phyloP scores from a whole-genome alignment of 2,329 filamentous ascomycete species.

The Colletotrichum coccodes region DNA sequence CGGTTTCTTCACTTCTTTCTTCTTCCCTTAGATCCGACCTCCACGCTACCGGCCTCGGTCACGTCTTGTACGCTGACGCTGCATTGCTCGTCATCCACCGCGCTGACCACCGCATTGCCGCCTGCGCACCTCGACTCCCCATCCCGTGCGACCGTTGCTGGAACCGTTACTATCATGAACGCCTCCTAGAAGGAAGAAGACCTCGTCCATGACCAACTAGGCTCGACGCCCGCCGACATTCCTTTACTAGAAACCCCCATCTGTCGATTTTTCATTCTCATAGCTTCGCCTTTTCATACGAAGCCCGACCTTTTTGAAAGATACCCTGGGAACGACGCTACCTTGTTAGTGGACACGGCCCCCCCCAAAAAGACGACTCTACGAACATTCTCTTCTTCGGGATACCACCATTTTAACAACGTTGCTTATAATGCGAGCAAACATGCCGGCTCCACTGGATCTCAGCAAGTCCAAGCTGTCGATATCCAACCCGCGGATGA shows the following conservation, averaged over 20 bases:
- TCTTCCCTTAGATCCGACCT: constrained; percentile 1
- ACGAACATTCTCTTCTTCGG: constrained; percentile 26
- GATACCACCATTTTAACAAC: constrained; percentile 15
- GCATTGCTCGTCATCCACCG: constrained; percentile 27
- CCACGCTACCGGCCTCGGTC: constrained; percentile 29
- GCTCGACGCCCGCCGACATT: constrained; percentile 32
- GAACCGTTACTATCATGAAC: constrained; percentile 30
- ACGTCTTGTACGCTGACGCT: constrained; percentile 25
- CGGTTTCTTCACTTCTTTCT: constrained; percentile 15
- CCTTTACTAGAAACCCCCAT: constrained; percentile 13
- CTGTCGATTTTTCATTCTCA: constrained; percentile 25
- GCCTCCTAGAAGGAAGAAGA: constrained; percentile 30
- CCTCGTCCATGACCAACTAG: constrained; percentile 20
- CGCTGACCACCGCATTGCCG: constrained; percentile 29
- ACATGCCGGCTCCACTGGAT: constrained; percentile 60
- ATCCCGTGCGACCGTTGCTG: constrained; percentile 24
- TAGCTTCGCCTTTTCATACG: constrained; percentile 13
- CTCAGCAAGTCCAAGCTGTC: constrained; percentile 59
- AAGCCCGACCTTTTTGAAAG: constrained; percentile 18
- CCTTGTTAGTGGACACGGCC: constrained; percentile 12
- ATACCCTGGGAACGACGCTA: constrained; percentile 24
- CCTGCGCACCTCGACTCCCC: constrained; percentile 7
- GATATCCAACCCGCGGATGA: constrained; percentile 65
- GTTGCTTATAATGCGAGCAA: constrained; percentile 31
- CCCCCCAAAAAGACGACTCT: constrained; percentile 14